Base-by-base conservation (phyloP, 345 rosid species). In the Ceriops tagal region DNA sequence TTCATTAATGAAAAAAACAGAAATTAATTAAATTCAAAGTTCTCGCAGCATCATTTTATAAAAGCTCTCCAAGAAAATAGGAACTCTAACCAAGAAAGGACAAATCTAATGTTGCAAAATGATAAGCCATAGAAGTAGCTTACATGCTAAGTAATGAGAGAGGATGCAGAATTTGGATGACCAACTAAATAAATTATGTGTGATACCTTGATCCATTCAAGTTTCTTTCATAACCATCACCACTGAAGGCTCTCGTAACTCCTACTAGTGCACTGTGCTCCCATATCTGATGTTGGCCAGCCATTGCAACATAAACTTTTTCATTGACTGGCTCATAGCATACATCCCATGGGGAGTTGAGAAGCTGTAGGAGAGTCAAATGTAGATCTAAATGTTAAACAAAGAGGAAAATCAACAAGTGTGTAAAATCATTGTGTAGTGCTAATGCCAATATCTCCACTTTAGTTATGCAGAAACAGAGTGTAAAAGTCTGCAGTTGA, bases 201-300 rank as follows among this genome's bases (percentile, higher is more conserved):
- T 60, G 46, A 62, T 78, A 93, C 97, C 89, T 86, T 61, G 97
- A 82, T 56, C 98, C 98, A 61, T 93, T 93, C 74, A 88, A 84
- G 85, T 91, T 93, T 78, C 96, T 86, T 78, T 93, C 98, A 46
- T 81, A 91, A 61, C 98, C 98, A 66, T 93, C 85, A 65, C 98
- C 98, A 74, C 98, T 93, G 69, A 91, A 93, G 46, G 83, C 92
- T 87, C 60, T 83, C 52, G 96, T 80, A 73, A 85, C 73, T 71
- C 89, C 93, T 77, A 85, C 85, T 62, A 63, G 56, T 32, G 86
- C 77, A 78, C 79, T 81, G 79, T 93, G 89, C 73, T 84, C 90
- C 97, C 98, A 93, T 62, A 91, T 91, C 79, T 93, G 98, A 86
- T 93, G 98, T 66, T 88, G 96, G 62, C 98, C 97, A 22, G 97